Evolutionary conservation across 768 basidiomycete species (phyloP), one percentile per base, ranked within the genome.

Genomic region (Lactarius psammicola): DNA sequence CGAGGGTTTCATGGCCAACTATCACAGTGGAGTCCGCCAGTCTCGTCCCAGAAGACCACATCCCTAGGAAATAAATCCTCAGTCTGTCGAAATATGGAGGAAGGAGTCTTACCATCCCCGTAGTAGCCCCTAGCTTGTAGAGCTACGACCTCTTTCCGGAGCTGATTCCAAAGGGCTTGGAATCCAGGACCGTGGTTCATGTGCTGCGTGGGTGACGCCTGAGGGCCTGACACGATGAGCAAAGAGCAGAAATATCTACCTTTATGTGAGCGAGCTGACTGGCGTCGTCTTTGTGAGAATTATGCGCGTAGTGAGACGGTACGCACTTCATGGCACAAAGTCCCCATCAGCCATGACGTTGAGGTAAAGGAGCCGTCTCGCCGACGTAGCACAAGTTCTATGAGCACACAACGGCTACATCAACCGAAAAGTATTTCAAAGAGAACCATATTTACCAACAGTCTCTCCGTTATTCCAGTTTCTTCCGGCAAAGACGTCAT

Each of bases 401-500:
- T 23, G 23, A 28, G 49, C 30, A 31, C 9, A n/a, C 34, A 23
- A 51, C 18, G 15, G 30, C n/a, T 57, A 36, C 30, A n/a, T 49
- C 11, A 38, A 38, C 59, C 7, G 46, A n/a, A 63, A n/a, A 20
- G 28, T 54, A 38, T 34, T 53, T 10, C 18, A 70, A 75, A 33
- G 26, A 4, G 1, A 58, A 51, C 44, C 59, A 18, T 53, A 57
- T 75, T 69, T 67, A 89, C 90, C 91, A 64, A 94, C 78, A 11
- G 85, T 87, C 75, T 94, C 92, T 3, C 92, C 92, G 63, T 80
- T 80, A 69, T 92, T 90, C 92, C 92, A 94, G 73, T 93, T 94
- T 56, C 92, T 81, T 1, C 92, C 92, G 5, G 86, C 84, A 75
- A 94, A 94, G 7, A 94, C 89, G 17, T 69, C 71, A 72, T 94